Evolutionary conservation across 768 basidiomycete genomes (phyloP), one percentile per base, ranked within the genome.

Genomic region (Calvatia gigantea): DNA sequence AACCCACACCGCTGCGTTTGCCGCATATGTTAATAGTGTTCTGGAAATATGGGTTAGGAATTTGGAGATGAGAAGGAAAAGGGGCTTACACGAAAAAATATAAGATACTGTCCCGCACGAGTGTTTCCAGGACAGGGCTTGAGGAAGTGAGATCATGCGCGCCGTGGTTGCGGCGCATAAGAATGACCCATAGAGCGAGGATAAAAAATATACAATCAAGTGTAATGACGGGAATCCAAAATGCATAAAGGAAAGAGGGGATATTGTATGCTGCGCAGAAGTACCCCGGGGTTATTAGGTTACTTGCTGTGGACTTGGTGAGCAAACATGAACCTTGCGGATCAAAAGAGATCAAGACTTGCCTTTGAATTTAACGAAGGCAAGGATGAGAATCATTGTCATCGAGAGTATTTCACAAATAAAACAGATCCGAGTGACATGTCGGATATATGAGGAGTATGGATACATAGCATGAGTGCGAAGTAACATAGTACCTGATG

Each of bases 11-110:
- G 58, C 32, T 17, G 57, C 60, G 49, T 60, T 67, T 5, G 59
- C 54, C 45, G 52, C 51, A 19, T 65, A 62, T 51, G 60, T 33
- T 29, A 58, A 42, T 31, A 62, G 42, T 11, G 62, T 63, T 32
- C 67, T 69, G 37, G n/a, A 19, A 21, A n/a, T 23, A 42, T 6
- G 29, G 21, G 9, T 38, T 33, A 38, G 33, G 37, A 23, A 32
- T 47, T 14, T 15, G 15, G 6, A 25, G 25, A 4, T 17, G 17
- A 11, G 15, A 48, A 8, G 11, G 17, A 47, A 8, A 12, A n/a
- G 25, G 29, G 28, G 55, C 67, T 37, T 58, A 70, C 70, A 71
- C 52, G 11, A 59, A 37, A 41, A 65, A 67, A 59, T 66, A 70
- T 21, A 63, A 45, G 23, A 70, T 44, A 29, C 62, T 65, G 54